Base-by-base conservation (phyloP, 2,329 filamentous ascomycete genomes). In the Coniochaeta sp. region DNA sequence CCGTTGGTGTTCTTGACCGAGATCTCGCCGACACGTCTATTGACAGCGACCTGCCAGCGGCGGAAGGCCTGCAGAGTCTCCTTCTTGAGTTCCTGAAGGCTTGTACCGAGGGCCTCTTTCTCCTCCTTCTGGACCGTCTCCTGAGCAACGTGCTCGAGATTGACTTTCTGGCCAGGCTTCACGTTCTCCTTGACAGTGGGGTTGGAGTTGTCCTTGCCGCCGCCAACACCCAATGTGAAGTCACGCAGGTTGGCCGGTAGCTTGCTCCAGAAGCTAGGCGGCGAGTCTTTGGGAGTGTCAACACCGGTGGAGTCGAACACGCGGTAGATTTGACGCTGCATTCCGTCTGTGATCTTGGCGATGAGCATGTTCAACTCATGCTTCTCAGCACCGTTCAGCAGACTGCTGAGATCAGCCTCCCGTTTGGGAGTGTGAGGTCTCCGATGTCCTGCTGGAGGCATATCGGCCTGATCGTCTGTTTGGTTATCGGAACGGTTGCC, bases 1-100 rank as follows among this genome's bases (percentile, higher is more conserved):
- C 33, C 66, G 62, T 63, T 69, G 58, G 67, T 65, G 61, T 76
- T 79, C 33, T 77, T 71, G 63, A 83, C 78, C 47, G 81, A 80
- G 19, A 92, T 81, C 38, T 95, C 88, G 19, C 86, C 84, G 26
- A 96, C 77, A 16, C 92, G 84, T 60, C 84, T 81, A 44, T 90
- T 76, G 11, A 96, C 83, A 14, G 79, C 78, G 6, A 85, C 80
- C 67, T 90, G 84, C 93, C 93, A 98, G 64, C 91, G 88, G 61
- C 89, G 86, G 70, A 93, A 96, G 69, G 88, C 86, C 7, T 80
- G 76, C 6, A 96, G 71, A 1, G 87, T 82, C 59, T 89, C 86
- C 63, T 83, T 85, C 75, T 87, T 92, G 67, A 92, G 74, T 66
- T 90, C 87, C 36, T 73, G 75, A 60, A 78, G 75, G 24, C 67